These are phyloP conservation scores for Epichloe gansuensis DNA, from an alignment of 2,329 filamentous ascomycete species.

Conservation along the genomic window DNA sequence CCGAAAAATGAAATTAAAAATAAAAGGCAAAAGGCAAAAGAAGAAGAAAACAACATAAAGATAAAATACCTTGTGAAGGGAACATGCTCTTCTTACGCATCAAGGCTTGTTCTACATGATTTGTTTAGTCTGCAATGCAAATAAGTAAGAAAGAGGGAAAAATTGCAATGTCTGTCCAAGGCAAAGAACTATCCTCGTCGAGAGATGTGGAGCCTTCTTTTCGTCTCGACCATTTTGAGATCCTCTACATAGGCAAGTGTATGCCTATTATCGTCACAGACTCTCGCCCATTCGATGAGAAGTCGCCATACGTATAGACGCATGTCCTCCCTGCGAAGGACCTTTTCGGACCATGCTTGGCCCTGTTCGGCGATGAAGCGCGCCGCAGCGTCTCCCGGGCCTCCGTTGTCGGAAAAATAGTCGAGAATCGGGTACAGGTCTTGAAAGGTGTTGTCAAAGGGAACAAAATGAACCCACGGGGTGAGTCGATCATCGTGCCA, in stretches of 20 bases:
- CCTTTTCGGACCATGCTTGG: conserved; percentile 47
- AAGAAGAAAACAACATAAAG: not conserved
- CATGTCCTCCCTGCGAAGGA: conserved; percentile 54
- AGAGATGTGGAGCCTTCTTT: not conserved
- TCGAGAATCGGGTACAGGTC: conserved; percentile 55
- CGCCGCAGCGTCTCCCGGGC: conserved; percentile 41
- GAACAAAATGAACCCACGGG: conserved; percentile 62
- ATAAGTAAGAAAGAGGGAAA: not conserved
- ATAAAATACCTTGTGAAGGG: not conserved
- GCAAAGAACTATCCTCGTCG: not conserved
- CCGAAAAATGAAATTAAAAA: not conserved
- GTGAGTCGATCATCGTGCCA: conserved; percentile 62
- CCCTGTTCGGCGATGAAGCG: conserved; percentile 46
- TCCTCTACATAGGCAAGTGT: conserved; percentile 33
- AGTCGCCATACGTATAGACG: conserved; percentile 51
- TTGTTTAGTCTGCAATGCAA: not conserved
- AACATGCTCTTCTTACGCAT: not conserved
- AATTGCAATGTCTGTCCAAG: not conserved
- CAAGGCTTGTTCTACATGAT: not conserved
- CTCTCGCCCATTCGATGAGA: conserved; percentile 43
- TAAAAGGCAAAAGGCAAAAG: not conserved
- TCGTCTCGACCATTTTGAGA: conserved; percentile 12
- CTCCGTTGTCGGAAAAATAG: conserved; percentile 46
- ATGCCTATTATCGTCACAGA: conserved; percentile 33
- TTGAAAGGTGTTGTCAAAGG: conserved; percentile 55